phyloP scores from a whole-genome alignment of 805 yeast species.

The Yarrowia divulgata region DNA sequence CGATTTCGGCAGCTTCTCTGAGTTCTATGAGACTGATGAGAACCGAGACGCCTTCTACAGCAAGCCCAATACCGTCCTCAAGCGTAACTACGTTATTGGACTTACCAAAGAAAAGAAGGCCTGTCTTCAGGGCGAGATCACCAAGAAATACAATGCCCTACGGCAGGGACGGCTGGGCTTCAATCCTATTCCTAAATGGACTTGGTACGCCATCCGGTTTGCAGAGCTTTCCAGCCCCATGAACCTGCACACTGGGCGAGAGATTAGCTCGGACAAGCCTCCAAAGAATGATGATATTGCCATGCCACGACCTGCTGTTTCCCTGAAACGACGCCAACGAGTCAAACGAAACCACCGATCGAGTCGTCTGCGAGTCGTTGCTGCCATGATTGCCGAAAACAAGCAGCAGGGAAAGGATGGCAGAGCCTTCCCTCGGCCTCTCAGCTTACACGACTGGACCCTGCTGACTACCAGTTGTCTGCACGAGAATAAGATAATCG shows the following conservation, averaged over 20 bases:
- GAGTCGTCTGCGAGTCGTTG: neutral
- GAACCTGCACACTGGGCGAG: neutral
- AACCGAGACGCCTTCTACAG: slow-evolving; percentile 16
- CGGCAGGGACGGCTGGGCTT: neutral
- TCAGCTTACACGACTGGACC: neutral
- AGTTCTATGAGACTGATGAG: neutral
- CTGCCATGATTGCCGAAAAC: neutral
- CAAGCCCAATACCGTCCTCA: neutral
- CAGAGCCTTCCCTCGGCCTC: neutral
- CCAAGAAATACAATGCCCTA: neutral
- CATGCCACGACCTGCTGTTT: neutral
- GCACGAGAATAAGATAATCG: too few species aligned
- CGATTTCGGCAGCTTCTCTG: neutral
- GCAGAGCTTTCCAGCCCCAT: slow-evolving; percentile 1
- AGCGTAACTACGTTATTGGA: neutral
- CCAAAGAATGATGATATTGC: neutral
- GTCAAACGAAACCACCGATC: slow-evolving; percentile 8
- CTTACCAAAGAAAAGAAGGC: neutral
- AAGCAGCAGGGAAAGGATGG: neutral
- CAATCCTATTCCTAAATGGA: slow-evolving; percentile 1
- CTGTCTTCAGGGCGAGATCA: neutral
- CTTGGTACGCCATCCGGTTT: slow-evolving; percentile 7
- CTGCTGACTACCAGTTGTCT: neutral
- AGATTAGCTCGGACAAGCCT: neutral
- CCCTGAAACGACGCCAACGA: neutral